Evolutionary conservation across 2,329 filamentous ascomycete genomes (phyloP), one percentile per base, ranked within the genome.

Genomic region (Fusarium sp.): DNA sequence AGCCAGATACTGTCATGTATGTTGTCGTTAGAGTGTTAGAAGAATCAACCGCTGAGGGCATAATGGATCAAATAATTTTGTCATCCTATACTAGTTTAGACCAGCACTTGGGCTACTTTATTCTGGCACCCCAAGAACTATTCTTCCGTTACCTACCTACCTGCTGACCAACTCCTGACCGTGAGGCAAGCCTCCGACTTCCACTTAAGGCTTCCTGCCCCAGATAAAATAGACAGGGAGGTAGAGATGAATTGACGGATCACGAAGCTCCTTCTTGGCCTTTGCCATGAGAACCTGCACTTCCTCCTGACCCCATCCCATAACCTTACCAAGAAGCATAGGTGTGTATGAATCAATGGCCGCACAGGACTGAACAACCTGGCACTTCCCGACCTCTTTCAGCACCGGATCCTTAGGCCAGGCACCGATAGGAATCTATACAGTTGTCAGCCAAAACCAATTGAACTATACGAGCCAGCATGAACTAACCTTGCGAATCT

Each of bases 201-300:
- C 34, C 4, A 9, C 7, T 57, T 30, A 68, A 11, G 67, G 67
- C 16, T 68, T 70, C 25, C 29, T 59, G 3, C 58, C 70, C 60
- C 62, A 57, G 16, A 74, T 52, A 25, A 65, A 57, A 27, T 71
- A 67, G 6, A 69, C 64, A 1, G 68, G 68, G 20, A 60, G 51
- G 20, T 62, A 74, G 3, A 70, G 18, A 27, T 74, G 71, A 34
- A 70, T 59, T 11, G 71, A 49, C 18, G 69, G 54, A 25, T 74
- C 69, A 22, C 62, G 66, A 13, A 74, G 71, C 32, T 74, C 71
- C 20, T 69, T 73, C 41, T 64, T 67, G 7, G 67, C 56, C 42
- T 71, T 69, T 7, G 58, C 68, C 55, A 73, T 69, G n/a, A 71
- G 49, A 4, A 73, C 58, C 18, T 73, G 65, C 4, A 67, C 61